Evolutionary conservation across 164 flowering plant species (phyloP).

Genomic region (Aristolochia californica): DNA sequence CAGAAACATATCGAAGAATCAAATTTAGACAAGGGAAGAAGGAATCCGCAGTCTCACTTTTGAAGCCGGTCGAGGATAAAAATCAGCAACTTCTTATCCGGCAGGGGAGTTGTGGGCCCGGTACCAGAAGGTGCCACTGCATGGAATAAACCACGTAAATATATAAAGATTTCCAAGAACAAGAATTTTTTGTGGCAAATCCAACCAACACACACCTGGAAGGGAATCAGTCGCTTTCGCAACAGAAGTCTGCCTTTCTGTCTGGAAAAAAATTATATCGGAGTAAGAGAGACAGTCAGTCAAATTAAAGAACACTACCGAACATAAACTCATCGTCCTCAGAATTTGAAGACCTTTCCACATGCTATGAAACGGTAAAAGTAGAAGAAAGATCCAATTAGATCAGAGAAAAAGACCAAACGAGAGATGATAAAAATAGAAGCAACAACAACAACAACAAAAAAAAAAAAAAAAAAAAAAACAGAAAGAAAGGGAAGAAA

Average conservation of each 20-base stretch:
- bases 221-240: constrained; percentile 45
- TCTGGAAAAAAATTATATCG: constrained; percentile 29
- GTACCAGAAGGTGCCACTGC: constrained; percentile 50
- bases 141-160: constrained; percentile 20
- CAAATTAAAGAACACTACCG: neutral
- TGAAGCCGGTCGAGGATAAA: constrained; percentile 91
- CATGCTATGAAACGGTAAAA: neutral
- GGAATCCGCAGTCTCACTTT: constrained; percentile 4
- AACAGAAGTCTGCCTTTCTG: constrained; percentile 22
- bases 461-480: neutral
- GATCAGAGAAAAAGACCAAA: neutral
- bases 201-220: constrained; percentile 32
- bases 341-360: neutral
- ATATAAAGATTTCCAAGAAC: neutral
- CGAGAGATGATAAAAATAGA: neutral
- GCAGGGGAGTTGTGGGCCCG: constrained; percentile 81
- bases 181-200: neutral
- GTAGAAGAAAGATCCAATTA: neutral
- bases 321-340: neutral
- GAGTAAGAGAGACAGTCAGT: neutral
- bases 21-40: neutral
- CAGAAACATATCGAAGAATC: constrained; percentile 2
- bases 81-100: constrained; percentile 76
- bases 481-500: constrained; percentile 9
- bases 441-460: neutral